phyloP scores from a whole-genome alignment of 2,329 filamentous ascomycete genomes.

The Talaromyces funiculosus region DNA sequence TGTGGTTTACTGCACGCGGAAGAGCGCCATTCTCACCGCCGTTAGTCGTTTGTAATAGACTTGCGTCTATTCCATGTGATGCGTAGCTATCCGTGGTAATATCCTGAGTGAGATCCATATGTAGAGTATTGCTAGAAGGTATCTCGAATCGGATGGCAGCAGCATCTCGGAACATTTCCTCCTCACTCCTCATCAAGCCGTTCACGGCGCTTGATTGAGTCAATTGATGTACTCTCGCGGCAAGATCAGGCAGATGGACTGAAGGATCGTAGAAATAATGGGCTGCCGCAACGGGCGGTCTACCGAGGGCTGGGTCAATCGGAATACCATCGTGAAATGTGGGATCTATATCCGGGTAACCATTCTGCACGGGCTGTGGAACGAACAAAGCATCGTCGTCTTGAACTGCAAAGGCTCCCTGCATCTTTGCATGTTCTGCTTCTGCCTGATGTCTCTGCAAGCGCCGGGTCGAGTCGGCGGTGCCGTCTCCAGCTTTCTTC shows the following conservation, averaged over 20 bases:
- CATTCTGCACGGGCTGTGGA: slow-evolving; percentile 9
- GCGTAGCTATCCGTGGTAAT: not conserved
- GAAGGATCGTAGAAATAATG: slow-evolving; percentile 8
- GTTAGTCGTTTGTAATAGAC: not conserved
- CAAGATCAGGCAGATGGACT: slow-evolving; percentile 11
- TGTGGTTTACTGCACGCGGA: slow-evolving; percentile 1
- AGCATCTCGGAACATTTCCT: slow-evolving; percentile 27
- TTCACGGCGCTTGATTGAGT: slow-evolving; percentile 15
- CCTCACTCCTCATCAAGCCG: slow-evolving; percentile 22
- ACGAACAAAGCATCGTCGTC: slow-evolving; percentile 38
- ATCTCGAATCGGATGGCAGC: slow-evolving; percentile 32
- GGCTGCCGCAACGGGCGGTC: not conserved
- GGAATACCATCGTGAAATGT: slow-evolving; percentile 29
- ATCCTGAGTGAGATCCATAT: slow-evolving; percentile 1
- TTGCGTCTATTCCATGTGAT: not conserved
- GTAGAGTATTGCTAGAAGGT: slow-evolving; percentile 17
- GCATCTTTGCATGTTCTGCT: slow-evolving; percentile 48
- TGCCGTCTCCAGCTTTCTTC: slow-evolving; percentile 51
- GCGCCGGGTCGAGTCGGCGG: slow-evolving; percentile 41
- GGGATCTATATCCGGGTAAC: slow-evolving; percentile 9
- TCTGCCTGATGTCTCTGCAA: slow-evolving; percentile 48
- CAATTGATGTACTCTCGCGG: slow-evolving; percentile 7
- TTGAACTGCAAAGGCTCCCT: slow-evolving; percentile 42
- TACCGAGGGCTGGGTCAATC: slow-evolving; percentile 39
- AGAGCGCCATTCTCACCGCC: not conserved